These are phyloP conservation scores for Penicillium verhagenii DNA, from an alignment of 495 filamentous ascomycete genomes.

Conservation along the genomic window DNA sequence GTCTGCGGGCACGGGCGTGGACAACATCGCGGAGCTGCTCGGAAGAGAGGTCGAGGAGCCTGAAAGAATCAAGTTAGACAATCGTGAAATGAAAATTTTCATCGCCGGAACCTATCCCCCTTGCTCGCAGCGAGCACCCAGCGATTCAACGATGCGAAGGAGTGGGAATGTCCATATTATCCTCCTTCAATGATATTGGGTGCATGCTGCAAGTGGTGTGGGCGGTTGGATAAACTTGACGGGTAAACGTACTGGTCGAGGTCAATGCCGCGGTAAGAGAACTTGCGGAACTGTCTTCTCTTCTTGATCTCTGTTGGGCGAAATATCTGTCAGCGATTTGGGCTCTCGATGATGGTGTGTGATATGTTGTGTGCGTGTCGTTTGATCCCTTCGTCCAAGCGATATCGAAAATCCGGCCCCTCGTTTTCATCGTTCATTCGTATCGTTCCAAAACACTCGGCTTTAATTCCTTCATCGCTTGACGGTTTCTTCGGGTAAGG, in stretches of 20 bases:
- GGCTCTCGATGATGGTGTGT: conserved; percentile 16
- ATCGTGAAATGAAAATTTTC: conserved; percentile 24
- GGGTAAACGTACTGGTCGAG: conserved; percentile 84
- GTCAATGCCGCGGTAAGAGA: conserved; percentile 98
- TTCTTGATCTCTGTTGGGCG: conserved; percentile 85
- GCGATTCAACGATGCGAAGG: background rate
- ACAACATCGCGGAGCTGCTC: conserved; percentile 99
- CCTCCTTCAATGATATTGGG: conserved; percentile 46
- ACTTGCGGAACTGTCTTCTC: conserved; percentile 99
- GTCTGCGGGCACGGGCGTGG: conserved; percentile 95
- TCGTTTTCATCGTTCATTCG: background rate
- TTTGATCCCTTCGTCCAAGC: conserved; percentile 25
- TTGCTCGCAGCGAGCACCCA: background rate
- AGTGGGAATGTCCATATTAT: background rate
- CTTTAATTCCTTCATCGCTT: conserved; percentile 4
- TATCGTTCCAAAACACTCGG: conserved; percentile 7
- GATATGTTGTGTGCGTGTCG: conserved; percentile 24
- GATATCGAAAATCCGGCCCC: conserved; percentile 11
- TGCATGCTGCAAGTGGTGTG: conserved; percentile 21
- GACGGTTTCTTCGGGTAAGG: conserved; percentile 5
- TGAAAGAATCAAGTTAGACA: conserved; percentile 34
- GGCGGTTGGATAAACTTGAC: conserved; percentile 38
- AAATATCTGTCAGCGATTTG: conserved; percentile 41
- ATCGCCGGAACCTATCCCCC: background rate
- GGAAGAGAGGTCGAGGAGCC: conserved; percentile 96